These are phyloP conservation scores for Vicia sativa DNA, from an alignment of 306 rosid genomes.

Conservation along the genomic window DNA sequence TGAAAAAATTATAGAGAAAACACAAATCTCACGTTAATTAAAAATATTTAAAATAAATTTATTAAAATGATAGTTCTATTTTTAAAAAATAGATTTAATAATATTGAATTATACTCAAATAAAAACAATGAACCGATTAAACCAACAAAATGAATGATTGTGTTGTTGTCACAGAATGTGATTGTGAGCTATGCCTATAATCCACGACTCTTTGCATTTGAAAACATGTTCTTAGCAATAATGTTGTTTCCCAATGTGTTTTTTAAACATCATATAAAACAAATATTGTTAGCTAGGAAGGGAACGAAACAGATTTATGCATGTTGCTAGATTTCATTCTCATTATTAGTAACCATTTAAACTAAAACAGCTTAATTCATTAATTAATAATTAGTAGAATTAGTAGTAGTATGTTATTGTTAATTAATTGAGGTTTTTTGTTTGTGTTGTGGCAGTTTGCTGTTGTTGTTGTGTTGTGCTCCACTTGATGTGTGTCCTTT, in stretches of 20 bases:
- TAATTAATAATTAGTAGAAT: no score
- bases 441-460: constrained; percentile 16
- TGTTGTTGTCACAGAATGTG: constrained; percentile 25
- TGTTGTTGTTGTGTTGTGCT: constrained; percentile 29
- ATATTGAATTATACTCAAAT: no score
- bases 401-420: not conserved
- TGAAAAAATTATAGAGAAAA: no score
- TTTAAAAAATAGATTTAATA: no score
- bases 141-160: constrained; percentile 32
- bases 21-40: no score
- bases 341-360: not conserved
- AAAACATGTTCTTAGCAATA: constrained; percentile 40
- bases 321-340: constrained; percentile 25
- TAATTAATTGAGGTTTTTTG: constrained; percentile 10
- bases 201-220: not conserved
- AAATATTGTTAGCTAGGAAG: constrained; percentile 18
- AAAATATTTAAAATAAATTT: no score
- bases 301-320: constrained; percentile 8
- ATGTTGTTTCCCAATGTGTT: not conserved
- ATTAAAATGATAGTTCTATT: no score
- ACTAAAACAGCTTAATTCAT: constrained; percentile 11
- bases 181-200: constrained; percentile 14
- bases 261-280: constrained; percentile 22
- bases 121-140: constrained; percentile 7
- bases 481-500: constrained; percentile 19